phyloP scores from a whole-genome alignment of 2,329 filamentous ascomycete species.

The Calonectria leucothoes region DNA sequence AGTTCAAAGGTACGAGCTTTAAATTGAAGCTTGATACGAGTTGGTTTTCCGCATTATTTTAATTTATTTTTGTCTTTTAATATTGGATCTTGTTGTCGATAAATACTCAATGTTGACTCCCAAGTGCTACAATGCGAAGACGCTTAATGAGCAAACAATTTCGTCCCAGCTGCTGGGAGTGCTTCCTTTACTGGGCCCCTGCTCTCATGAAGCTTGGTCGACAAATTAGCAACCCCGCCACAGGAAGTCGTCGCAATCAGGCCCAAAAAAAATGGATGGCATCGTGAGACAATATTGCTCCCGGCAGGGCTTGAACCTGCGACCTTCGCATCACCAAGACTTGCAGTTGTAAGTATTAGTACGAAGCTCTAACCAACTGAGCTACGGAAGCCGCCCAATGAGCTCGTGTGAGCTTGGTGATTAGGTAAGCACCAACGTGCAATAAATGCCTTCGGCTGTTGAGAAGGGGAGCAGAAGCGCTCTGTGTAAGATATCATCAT shows the following conservation, averaged over 20 bases:
- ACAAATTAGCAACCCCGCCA: background rate
- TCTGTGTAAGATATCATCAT: background rate
- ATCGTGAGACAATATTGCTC: constrained; percentile 16
- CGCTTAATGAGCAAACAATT: background rate
- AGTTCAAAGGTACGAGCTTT: background rate
- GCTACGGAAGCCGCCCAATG: constrained; percentile 25
- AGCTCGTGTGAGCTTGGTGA: background rate
- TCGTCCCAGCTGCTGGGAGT: background rate
- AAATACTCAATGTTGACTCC: background rate
- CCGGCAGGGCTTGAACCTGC: constrained; percentile 28
- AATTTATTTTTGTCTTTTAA: background rate
- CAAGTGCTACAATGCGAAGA: background rate
- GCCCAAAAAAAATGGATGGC: constrained; percentile 11
- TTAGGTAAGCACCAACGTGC: background rate
- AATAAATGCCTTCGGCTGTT: background rate
- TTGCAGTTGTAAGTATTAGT: constrained; percentile 19
- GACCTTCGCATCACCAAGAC: constrained; percentile 24
- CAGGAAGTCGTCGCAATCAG: background rate
- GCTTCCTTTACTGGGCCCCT: background rate
- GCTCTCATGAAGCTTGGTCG: no score
- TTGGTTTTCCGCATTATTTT: background rate
- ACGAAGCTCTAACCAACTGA: constrained; percentile 29
- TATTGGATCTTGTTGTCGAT: background rate
- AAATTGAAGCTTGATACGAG: background rate
- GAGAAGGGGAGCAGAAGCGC: background rate